Conservation (phyloP, 495 filamentous ascomycete genomes). For the Emericellopsis terricola region DNA sequence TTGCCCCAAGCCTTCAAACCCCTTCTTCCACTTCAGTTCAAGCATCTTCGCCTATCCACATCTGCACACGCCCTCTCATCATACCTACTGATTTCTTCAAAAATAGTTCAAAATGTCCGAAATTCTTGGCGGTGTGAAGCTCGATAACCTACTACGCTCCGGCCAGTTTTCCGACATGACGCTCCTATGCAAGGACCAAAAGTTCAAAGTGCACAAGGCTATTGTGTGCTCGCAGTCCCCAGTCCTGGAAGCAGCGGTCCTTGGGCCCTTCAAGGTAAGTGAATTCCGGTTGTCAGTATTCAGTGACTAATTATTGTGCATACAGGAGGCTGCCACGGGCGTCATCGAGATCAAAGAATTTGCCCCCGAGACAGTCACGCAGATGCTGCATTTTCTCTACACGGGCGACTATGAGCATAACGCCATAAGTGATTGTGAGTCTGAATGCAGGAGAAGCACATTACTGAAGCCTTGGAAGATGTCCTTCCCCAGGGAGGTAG, state of each 20-base stretch:
- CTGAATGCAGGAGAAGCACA: no score
- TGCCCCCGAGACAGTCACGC: not conserved
- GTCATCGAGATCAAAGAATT: not conserved
- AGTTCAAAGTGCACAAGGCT: conserved; percentile 7
- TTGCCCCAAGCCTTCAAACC: no score
- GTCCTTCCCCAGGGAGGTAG: not conserved
- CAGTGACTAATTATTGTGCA: not conserved
- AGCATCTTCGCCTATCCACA: no score
- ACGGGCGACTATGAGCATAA: conserved; percentile 5
- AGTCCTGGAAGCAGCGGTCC: conserved; percentile 4
- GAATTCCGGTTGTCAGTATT: not conserved
- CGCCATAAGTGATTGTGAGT: no score
- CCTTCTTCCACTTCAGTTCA: no score
- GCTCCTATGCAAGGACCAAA: conserved; percentile 1
- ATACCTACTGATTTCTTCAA: no score
- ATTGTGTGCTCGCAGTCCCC: conserved; percentile 6
- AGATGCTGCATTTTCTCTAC: conserved; percentile 7
- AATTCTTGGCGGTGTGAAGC: conserved; percentile 9
- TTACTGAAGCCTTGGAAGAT: no score
- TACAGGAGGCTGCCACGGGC: not conserved
- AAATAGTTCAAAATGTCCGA: no score
- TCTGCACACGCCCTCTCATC: no score
- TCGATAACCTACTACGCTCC: not conserved
- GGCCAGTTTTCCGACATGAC: conserved; percentile 10
- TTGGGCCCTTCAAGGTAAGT: conserved; percentile 1